Evolutionary conservation across 1,284 basidiomycete species (phyloP).

Genomic region (Rhodofomes roseus): DNA sequence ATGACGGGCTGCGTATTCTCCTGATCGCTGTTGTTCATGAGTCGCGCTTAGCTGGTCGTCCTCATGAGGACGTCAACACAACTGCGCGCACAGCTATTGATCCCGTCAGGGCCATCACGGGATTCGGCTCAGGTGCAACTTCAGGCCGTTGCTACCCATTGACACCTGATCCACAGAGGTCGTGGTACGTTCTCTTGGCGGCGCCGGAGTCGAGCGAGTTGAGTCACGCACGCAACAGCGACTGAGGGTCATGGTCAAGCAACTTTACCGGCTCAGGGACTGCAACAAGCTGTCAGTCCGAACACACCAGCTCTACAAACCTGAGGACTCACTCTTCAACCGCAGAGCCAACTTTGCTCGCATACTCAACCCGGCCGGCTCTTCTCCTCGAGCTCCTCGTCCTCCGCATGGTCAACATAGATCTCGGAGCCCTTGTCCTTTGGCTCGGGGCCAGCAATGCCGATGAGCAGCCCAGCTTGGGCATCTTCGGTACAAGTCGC

Average conservation of each 20-base stretch:
- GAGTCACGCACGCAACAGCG: constrained; percentile 42
- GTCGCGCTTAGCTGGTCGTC: constrained; percentile 67
- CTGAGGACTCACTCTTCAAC: constrained; percentile 40
- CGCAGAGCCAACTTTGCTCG: constrained; percentile 23
- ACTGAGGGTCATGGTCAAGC: constrained; percentile 9
- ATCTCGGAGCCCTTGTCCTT: constrained; percentile 58
- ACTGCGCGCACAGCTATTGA: constrained; percentile 78
- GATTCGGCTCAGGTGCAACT: constrained; percentile 29
- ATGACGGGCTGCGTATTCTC: constrained; percentile 23
- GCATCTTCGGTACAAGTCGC: constrained; percentile 73
- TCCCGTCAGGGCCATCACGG: constrained; percentile 35
- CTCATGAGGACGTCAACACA: constrained; percentile 65
- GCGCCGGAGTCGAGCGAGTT: constrained; percentile 60
- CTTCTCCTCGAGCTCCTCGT: constrained; percentile 71
- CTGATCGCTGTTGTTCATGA: constrained; percentile 37
- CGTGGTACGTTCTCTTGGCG: constrained; percentile 7
- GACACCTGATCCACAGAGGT: constrained; percentile 9
- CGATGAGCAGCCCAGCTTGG: constrained; percentile 55
- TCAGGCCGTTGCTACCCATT: constrained; percentile 25
- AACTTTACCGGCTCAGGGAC: constrained; percentile 45
- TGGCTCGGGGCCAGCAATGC: constrained; percentile 20
- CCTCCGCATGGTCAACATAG: constrained; percentile 63
- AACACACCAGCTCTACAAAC: background rate
- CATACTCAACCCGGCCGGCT: constrained; percentile 33
- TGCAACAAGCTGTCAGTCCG: constrained; percentile 16